Evolutionary conservation across 2,329 filamentous ascomycete genomes (phyloP), one percentile per base, ranked within the genome.

Genomic region (Cryphonectria japonica): DNA sequence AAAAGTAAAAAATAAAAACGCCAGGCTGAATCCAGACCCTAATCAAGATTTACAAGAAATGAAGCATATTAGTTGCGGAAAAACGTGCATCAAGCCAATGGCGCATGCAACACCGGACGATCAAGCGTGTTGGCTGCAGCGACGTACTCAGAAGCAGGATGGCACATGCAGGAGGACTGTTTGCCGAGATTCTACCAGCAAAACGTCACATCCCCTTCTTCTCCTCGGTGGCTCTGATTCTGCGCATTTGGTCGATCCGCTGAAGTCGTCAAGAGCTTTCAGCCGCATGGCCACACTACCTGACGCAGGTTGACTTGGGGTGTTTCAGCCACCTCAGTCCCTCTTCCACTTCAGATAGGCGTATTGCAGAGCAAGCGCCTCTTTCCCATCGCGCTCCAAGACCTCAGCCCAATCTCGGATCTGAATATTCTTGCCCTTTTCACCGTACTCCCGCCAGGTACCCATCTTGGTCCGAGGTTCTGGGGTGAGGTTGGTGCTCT

Each of bases 381-480:
- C 91, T 74, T 85, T 86, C 1, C 93, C 92, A 78, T 97, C 93
- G 66, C 90, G 85, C 79, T 97, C 95, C 63, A 98, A 85, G 72
- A 93, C 92, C 29, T 89, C 85, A 22, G 97, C 84, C 83, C 94
- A 90, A 80, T 98, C 95, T 69, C 95, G 88, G 67, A 97, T 84
- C 82, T 98, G 94, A 64, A 98, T 93, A 37, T 91, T 91, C 75
- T 86, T 88, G 43, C 93, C 94, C 78, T 91, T 92, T 32, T 91
- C 89, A 68, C 89, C 89, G 76, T 94, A 91, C 80, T 98, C 94
- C 71, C 93, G 88, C 87, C 91, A 93, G 22, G 87, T 86, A n/a
- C 93, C 93, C 52, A 93, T 82, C 68, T 89, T 88, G 68, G 89
- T 89, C 34, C 88, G 85, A 22, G 88, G 86, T 46, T 89, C 87